Evolutionary conservation across 164 flowering plant genomes (phyloP).

Genomic region (Stephania japonica): DNA sequence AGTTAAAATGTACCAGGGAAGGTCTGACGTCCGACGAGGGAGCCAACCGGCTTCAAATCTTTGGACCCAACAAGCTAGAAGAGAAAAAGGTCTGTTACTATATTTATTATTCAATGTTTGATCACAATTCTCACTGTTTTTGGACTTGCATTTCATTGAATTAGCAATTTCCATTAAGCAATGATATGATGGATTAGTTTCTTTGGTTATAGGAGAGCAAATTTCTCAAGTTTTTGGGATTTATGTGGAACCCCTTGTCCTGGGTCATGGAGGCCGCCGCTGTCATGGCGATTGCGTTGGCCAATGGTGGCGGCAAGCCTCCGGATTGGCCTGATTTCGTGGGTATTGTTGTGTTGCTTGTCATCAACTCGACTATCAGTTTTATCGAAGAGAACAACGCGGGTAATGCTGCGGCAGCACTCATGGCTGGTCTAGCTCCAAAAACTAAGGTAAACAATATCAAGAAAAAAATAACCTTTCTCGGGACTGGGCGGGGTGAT

Average conservation of each 20-base stretch:
- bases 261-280: conserved; percentile 87
- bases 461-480: background rate
- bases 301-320: conserved; percentile 65
- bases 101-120: background rate
- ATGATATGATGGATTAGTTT: background rate
- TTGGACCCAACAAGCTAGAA: conserved; percentile 79
- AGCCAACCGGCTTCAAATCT: conserved; percentile 54
- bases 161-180: background rate
- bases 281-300: conserved; percentile 68
- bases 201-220: conserved; percentile 54
- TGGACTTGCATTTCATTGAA: background rate
- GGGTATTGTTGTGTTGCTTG: conserved; percentile 51
- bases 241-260: conserved; percentile 81
- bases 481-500: background rate
- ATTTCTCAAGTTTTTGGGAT: conserved; percentile 65
- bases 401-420: conserved; percentile 78
- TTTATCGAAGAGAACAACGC: conserved; percentile 79
- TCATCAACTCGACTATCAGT: conserved; percentile 74
- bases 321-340: conserved; percentile 86
- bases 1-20: conserved; percentile 59
- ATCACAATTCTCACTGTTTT: background rate
- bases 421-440: conserved; percentile 82
- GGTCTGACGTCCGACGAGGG: conserved; percentile 71
- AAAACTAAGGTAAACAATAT: conserved; percentile 50
- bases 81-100: conserved; percentile 54